Conservation (phyloP, 768 basidiomycete species). For the Kwoniella sp. region DNA sequence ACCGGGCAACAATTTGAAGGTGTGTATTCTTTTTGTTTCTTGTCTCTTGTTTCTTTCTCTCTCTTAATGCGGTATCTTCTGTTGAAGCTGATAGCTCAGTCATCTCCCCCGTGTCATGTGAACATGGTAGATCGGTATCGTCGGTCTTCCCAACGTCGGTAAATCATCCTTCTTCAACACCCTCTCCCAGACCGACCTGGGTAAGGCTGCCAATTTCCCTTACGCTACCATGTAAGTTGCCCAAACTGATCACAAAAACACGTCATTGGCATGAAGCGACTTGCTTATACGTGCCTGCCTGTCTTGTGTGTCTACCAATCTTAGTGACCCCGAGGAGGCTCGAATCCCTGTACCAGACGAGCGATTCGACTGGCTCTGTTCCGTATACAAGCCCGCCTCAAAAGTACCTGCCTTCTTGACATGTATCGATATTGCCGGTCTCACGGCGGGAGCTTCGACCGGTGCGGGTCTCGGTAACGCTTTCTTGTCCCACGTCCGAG, state of each 20-base stretch:
- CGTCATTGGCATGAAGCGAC: background rate
- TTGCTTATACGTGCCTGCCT: background rate
- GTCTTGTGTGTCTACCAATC: conserved; percentile 45
- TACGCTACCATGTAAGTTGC: conserved; percentile 61
- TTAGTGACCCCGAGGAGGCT: conserved; percentile 83
- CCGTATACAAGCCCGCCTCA: conserved; percentile 83
- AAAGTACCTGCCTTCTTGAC: conserved; percentile 92
- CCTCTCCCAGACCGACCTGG: conserved; percentile 78
- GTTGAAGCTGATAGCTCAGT: background rate
- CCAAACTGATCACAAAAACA: no score
- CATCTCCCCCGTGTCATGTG: background rate
- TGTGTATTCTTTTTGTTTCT: conserved; percentile 30
- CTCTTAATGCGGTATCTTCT: background rate
- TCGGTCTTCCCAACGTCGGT: conserved; percentile 70
- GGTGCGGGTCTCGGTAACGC: conserved; percentile 97
- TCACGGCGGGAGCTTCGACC: conserved; percentile 97
- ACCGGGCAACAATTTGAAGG: conserved; percentile 85
- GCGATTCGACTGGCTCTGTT: conserved; percentile 92
- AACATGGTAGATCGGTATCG: conserved; percentile 84
- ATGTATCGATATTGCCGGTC: conserved; percentile 96
- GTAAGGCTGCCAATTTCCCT: conserved; percentile 96
- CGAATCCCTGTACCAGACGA: conserved; percentile 92
- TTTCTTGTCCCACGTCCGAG: conserved; percentile 95
- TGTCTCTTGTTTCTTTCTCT: background rate
- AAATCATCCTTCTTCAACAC: conserved; percentile 98